phyloP scores from a whole-genome alignment of 2,329 filamentous ascomycete genomes.

The Penicillium glabrum region DNA sequence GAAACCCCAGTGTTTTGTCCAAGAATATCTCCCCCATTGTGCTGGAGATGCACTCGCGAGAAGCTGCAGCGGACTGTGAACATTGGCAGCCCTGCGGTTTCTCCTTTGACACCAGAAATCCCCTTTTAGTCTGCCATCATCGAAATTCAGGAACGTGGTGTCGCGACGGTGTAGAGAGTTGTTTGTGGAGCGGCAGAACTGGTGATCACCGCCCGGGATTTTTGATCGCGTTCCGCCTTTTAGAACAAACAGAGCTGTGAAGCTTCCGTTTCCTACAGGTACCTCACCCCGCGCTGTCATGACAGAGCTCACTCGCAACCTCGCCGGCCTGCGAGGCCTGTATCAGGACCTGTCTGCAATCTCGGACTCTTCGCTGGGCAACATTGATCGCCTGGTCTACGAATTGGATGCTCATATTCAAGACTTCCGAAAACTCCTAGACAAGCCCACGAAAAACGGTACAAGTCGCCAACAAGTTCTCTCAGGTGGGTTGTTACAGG shows the following conservation, averaged over 20 bases:
- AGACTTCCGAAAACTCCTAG: conserved; percentile 69
- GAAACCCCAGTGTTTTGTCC: conserved; percentile 41
- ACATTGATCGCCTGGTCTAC: conserved; percentile 66
- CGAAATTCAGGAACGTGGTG: neutral
- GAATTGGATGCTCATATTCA: conserved; percentile 66
- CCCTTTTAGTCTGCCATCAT: neutral
- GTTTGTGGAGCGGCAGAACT: conserved; percentile 13
- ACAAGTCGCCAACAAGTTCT: conserved; percentile 70
- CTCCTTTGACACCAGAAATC: too few species aligned
- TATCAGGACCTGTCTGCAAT: conserved; percentile 81
- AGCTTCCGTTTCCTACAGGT: conserved; percentile 15
- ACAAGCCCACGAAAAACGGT: conserved; percentile 73
- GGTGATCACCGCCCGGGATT: conserved; percentile 30
- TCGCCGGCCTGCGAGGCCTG: conserved; percentile 78
- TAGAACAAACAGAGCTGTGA: conserved; percentile 28
- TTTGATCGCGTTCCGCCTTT: conserved; percentile 38
- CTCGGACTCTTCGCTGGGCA: conserved; percentile 67
- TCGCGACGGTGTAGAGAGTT: neutral
- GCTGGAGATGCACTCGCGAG: neutral
- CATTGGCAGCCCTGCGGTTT: neutral
- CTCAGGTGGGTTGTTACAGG: conserved; percentile 54
- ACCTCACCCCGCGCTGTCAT: conserved; percentile 29
- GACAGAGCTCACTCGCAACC: conserved; percentile 64
- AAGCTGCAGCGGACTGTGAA: neutral
- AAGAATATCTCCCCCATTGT: conserved; percentile 46